These are phyloP conservation scores for Myotisia sp. DNA, from an alignment of 2,329 filamentous ascomycete species.

Conservation along the genomic window DNA sequence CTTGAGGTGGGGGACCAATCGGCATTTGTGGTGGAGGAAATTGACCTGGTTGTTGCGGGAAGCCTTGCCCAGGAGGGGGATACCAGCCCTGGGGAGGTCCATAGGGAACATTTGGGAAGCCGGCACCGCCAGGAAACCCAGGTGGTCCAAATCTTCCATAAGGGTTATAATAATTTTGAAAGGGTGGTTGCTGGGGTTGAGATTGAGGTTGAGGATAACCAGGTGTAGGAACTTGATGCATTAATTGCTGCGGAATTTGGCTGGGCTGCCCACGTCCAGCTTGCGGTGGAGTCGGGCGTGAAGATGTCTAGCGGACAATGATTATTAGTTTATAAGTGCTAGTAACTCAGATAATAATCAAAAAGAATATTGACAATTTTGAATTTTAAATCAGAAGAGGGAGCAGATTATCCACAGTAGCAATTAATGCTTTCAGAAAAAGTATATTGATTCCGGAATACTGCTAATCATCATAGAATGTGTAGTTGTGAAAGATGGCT, in stretches of 20 bases:
- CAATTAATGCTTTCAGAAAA: constrained; percentile 87
- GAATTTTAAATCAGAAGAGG: constrained; percentile 71
- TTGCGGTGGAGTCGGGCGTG: constrained; percentile 12
- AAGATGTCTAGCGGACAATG: no score
- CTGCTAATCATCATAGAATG: no score
- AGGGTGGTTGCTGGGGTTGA: constrained; percentile 24
- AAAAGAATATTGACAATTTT: background rate
- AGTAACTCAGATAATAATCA: background rate
- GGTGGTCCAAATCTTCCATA: constrained; percentile 31
- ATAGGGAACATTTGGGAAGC: constrained; percentile 63
- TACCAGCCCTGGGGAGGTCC: constrained; percentile 65
- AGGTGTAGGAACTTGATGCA: constrained; percentile 20
- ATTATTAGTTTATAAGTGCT: no score
- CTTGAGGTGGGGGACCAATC: constrained; percentile 42
- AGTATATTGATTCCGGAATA: constrained; percentile 69
- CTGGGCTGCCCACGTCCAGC: constrained; percentile 29
- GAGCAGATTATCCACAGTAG: constrained; percentile 95
- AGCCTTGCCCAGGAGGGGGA: constrained; percentile 59
- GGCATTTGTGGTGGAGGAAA: constrained; percentile 50
- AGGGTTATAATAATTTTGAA: constrained; percentile 32
- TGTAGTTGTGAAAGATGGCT: no score
- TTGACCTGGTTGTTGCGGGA: constrained; percentile 50
- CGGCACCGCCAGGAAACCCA: constrained; percentile 42
- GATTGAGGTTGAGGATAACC: constrained; percentile 23
- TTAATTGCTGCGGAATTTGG: constrained; percentile 28